These are phyloP conservation scores for Beta lomatogona DNA, from an alignment of 179 eudicot genomes.

Conservation along the genomic window DNA sequence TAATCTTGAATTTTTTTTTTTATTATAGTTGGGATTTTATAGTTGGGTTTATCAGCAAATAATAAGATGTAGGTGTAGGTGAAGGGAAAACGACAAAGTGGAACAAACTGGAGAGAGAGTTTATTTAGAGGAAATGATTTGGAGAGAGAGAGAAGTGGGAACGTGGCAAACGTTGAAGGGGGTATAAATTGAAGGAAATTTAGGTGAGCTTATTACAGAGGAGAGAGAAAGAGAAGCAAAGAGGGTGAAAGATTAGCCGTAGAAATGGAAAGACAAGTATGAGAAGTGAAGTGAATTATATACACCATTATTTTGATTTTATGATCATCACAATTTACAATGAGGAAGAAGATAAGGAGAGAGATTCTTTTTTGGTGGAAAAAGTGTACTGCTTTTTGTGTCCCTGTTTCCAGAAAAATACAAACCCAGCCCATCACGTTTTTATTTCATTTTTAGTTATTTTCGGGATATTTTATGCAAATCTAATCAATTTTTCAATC, in stretches of 20 bases:
- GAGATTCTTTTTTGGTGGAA: background rate
- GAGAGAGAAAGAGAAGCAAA: background rate
- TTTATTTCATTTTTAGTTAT: background rate
- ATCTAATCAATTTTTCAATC: background rate
- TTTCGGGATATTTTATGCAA: background rate
- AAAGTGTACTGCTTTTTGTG: background rate
- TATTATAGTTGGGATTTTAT: background rate
- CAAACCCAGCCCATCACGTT: conserved; percentile 18
- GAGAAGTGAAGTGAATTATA: background rate
- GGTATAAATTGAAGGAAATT: background rate
- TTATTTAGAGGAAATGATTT: conserved; percentile 28
- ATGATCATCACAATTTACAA: conserved; percentile 2
- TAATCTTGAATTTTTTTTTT: too few species aligned
- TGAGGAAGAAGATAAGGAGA: conserved; percentile 1
- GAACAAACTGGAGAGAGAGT: background rate
- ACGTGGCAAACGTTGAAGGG: conserved; percentile 32
- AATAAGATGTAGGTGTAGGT: background rate
- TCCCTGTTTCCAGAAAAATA: background rate
- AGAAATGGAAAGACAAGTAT: background rate
- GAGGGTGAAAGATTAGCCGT: background rate
- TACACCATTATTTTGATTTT: background rate
- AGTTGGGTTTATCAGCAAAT: conserved; percentile 12
- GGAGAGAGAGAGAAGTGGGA: conserved; percentile 23
- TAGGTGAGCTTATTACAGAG: background rate
- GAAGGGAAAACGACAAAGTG: background rate